Base-by-base conservation (phyloP, 78 protist species). In the Dictyostelium capitatum region DNA sequence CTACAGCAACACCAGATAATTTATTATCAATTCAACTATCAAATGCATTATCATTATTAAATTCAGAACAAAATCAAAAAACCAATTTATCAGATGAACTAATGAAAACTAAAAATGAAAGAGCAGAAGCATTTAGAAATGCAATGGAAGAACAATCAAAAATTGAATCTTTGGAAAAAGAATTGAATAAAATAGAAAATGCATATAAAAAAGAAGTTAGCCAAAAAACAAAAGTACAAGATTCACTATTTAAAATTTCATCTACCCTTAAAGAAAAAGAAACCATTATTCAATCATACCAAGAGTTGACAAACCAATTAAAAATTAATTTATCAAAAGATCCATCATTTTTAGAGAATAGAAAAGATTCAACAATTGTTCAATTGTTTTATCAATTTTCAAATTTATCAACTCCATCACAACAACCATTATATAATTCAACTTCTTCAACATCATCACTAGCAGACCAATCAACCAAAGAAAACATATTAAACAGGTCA, bases 31-130 rank as follows among this genome's bases (percentile, higher is more conserved):
- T 53, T 8, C 93, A 87, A 65, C 32, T 87, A 11, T 9, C 37
- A 7, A 56, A 87, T 53, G 84, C 93, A 9, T 54, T 74, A 19
- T 53, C 93, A 12, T 32, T 74, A 12, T 72, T 87, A 30, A 25
- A 43, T 4, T 46, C 41, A 15, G 93, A 87, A 37, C 93, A 87
- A 65, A 37, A 47, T 20, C 93, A 87, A 50, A 87, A 87, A 65
- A 30, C 78, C 11, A 43, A 15, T 14, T 20, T 87, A 54, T 77
- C 84, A 2, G 67, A 87, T 43, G 93, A 87, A 64, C 23, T 87
- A 12, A 28, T 41, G 30, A 53, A 77, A 41, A 23, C 74, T 7
- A 87, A 87, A 72, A 25, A 37, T 10, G 83, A 67, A 19, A 80
- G 70, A 8, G 51, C 80, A 0, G 78, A 64, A 20, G 80, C 57